phyloP scores from a whole-genome alignment of 1,284 basidiomycete species.

The Amylostereum areolatum region DNA sequence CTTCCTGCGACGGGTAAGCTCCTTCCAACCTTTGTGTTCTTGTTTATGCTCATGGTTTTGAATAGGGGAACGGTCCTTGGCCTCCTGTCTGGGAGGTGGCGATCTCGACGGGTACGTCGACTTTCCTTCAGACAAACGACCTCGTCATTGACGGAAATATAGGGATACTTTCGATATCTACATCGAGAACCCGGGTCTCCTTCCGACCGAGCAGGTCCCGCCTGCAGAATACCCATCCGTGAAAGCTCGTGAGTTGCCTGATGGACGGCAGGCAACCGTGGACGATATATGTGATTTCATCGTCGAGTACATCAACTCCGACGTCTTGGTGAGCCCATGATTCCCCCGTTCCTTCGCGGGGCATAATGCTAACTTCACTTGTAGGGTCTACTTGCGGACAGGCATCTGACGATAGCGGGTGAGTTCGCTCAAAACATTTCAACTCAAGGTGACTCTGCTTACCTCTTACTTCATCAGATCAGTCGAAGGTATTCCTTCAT shows the following conservation, averaged over 20 bases:
- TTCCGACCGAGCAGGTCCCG: slow-evolving; percentile 41
- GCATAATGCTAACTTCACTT: not conserved
- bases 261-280: slow-evolving; percentile 55
- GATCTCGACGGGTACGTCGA: slow-evolving; percentile 64
- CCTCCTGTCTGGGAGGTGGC: slow-evolving; percentile 66
- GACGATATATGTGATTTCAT: slow-evolving; percentile 79
- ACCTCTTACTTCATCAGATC: slow-evolving; percentile 36
- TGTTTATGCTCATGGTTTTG: not conserved
- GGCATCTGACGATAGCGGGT: slow-evolving; percentile 73
- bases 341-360: not conserved
- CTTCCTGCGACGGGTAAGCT: slow-evolving; percentile 57
- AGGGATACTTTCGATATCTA: slow-evolving; percentile 32
- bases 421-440: slow-evolving; percentile 15
- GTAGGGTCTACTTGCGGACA: slow-evolving; percentile 62
- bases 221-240: slow-evolving; percentile 50
- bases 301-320: slow-evolving; percentile 78
- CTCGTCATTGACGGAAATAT: not conserved
- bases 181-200: slow-evolving; percentile 35
- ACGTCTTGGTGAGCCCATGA: slow-evolving; percentile 50
- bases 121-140: not conserved
- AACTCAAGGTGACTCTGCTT: not conserved
- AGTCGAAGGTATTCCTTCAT: slow-evolving; percentile 44
- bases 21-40: not conserved
- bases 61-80: slow-evolving; percentile 54
- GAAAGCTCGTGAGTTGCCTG: slow-evolving; percentile 21